Base-by-base conservation (phyloP, 148 eudicot genomes). In the Vaccinium corymbosum region DNA sequence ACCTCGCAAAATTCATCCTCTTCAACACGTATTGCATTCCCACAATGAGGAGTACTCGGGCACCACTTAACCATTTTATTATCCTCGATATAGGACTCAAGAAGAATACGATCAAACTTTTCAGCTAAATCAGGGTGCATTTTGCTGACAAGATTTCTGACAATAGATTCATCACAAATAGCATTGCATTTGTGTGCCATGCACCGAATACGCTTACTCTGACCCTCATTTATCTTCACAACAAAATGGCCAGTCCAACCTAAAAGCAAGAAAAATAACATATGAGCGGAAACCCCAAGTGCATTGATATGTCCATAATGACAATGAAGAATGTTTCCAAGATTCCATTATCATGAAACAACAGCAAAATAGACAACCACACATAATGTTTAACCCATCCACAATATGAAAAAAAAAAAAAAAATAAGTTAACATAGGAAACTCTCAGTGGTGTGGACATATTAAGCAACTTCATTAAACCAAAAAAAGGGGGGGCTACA, bases 221-320 rank as follows among this genome's bases (percentile, higher is more conserved):
- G 90, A 16, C 97, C 97, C 77, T 94, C 97, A 51, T 86, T 88
- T 87, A 94, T 94, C 88, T 92, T 89, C 86, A 88, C 90, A 55
- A 91, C 84, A 80, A 93, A 93, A 89, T 93, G 94, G 83, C 86
- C 89, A 17, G 92, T 92, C 97, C 97, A 93, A 81, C 97, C 97
- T 93, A 87, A 84, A 85, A 81, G 75, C 19, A 75, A 64, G 75
- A n/a, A 80, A 38, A 77, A 22, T 80, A 17, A 29, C 15, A 27
- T 57, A 46, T 2, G 3, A 17, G 12, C 9, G 7, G 15, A 51
- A 48, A 79, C 38, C 62, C 48, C 14, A n/a, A 62, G 14, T 3
- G 7, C 10, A 16, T 72, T 79, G 57, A 12, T 62, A n/a, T 38
- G 48, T 80, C 48, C 10, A 49, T 7, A 46, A 52, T 51, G 13